phyloP scores from a whole-genome alignment of 2,329 filamentous ascomycete species.

The Myriosclerotinia curreyana region DNA sequence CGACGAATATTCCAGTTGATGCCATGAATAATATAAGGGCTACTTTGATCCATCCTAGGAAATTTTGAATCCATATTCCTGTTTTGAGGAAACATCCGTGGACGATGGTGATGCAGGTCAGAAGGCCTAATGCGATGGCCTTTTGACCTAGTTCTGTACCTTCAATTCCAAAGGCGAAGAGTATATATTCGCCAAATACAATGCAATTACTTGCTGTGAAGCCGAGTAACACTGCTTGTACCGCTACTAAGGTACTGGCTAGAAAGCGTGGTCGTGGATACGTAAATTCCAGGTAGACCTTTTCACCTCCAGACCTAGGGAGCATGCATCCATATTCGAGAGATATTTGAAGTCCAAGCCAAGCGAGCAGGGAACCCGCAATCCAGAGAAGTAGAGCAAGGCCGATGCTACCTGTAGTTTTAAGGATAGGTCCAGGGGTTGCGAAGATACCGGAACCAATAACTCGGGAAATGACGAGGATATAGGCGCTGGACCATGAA shows the following conservation, averaged over 20 bases:
- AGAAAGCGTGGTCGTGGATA: conserved; percentile 52
- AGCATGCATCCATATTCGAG: conserved; percentile 48
- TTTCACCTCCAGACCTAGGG: conserved; percentile 49
- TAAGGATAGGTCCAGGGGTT: conserved; percentile 63
- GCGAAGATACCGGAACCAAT: conserved; percentile 36
- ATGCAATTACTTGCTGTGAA: conserved; percentile 53
- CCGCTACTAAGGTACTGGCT: conserved; percentile 51
- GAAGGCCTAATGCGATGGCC: conserved; percentile 47
- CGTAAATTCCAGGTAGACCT: conserved; percentile 54
- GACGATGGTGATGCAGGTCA: conserved; percentile 55
- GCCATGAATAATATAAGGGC: conserved; percentile 60
- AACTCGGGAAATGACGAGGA: conserved; percentile 36
- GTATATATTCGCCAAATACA: conserved; percentile 50
- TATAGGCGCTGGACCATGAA: conserved; percentile 34
- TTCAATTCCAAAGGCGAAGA: conserved; percentile 45
- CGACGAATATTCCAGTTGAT: conserved; percentile 56
- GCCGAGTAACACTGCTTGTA: conserved; percentile 49
- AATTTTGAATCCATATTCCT: conserved; percentile 59
- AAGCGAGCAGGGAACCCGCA: conserved; percentile 46
- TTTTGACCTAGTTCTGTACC: conserved; percentile 48
- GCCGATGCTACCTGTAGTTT: conserved; percentile 62
- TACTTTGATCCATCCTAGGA: conserved; percentile 62
- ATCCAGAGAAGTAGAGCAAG: conserved; percentile 54
- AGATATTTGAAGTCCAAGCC: conserved; percentile 45
- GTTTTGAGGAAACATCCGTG: conserved; percentile 57